Evolutionary conservation across 768 basidiomycete genomes (phyloP), one percentile per base, ranked within the genome.

Genomic region (Dendrothele bispora): DNA sequence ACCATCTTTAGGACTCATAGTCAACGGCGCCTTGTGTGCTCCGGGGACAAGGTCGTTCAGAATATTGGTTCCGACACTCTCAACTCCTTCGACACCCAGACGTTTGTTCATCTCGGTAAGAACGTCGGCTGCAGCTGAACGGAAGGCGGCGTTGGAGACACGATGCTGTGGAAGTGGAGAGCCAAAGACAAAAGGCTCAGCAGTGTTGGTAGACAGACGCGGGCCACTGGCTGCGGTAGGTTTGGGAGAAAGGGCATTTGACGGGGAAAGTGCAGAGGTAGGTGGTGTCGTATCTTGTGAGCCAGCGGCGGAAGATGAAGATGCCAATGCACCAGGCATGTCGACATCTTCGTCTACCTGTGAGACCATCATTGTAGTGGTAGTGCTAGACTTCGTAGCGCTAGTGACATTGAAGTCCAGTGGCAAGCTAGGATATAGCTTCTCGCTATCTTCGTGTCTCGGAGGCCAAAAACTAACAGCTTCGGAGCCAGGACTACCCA

Each of bases 61-160:
- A 24, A 84, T 63, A 32, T 72, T 65, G 18, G 67, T 55, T 17
- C 67, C 70, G 26, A 86, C 68, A 20, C 67, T 67, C 26, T 78
- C 69, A 6, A 81, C 74, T 2, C 84, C 84, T 5, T 78, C 77
- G 7, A 72, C 74, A 3, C 72, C 74, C 8, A 91, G 73, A 2
- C 87, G 80, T 42, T 74, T 71, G 61, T 91, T 91, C 86, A 93
- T 89, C 64, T 93, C 91, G 41, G 84, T 85, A 25, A 92, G 69
- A 24, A 93, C 82, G 18, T 77, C 76, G n/a, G 80, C 73, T 0
- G 88, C 84, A 0, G 84, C 83, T 2, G 70, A 63, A 43, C 73
- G 75, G 66, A 92, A 91, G 42, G 84, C 78, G n/a, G 68, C 65
- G 53, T 87, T 83, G 26, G 84, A 81, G 36, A 79, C 74, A 38